Conservation (phyloP, 2,329 filamentous ascomycete species). For the Xylaria sp. region DNA sequence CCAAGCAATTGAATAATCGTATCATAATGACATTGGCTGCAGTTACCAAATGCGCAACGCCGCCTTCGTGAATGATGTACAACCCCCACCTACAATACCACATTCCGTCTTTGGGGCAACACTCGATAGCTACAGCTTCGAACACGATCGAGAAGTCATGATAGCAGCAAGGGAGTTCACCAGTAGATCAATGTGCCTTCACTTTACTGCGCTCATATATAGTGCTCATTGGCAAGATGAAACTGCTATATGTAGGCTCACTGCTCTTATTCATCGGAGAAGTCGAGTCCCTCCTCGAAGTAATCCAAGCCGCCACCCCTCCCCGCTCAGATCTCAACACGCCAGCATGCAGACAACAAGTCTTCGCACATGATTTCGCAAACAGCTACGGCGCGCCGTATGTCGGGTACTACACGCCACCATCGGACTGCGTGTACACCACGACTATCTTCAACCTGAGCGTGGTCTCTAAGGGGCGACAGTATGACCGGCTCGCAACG, state of each 20-base stretch:
- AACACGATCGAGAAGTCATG: neutral
- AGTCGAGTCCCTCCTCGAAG: slow-evolving; percentile 37
- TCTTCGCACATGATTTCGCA: slow-evolving; percentile 45
- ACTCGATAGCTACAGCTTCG: neutral
- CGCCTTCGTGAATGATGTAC: slow-evolving; percentile 17
- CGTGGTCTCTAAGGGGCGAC: slow-evolving; percentile 66
- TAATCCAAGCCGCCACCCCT: slow-evolving; percentile 46
- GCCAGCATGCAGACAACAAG: slow-evolving; percentile 40
- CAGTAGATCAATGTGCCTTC: neutral
- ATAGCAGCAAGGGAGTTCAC: neutral
- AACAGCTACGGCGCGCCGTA: slow-evolving; percentile 48
- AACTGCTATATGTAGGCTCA: too few relatives aligned
- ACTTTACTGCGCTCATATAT: neutral
- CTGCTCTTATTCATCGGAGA: slow-evolving; percentile 14
- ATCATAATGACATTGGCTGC: neutral
- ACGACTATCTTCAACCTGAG: slow-evolving; percentile 66
- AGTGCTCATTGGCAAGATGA: slow-evolving; percentile 14
- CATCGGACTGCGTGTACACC: slow-evolving; percentile 46
- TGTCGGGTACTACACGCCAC: slow-evolving; percentile 44
- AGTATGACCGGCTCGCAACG: slow-evolving; percentile 70
- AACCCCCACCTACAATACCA: slow-evolving; percentile 31
- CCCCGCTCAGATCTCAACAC: slow-evolving; percentile 39
- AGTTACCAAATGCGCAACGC: neutral
- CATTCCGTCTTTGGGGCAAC: slow-evolving; percentile 28
- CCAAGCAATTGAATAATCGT: neutral